Evolutionary conservation across 768 basidiomycete genomes (phyloP).

Genomic region (Leccinum boreale): DNA sequence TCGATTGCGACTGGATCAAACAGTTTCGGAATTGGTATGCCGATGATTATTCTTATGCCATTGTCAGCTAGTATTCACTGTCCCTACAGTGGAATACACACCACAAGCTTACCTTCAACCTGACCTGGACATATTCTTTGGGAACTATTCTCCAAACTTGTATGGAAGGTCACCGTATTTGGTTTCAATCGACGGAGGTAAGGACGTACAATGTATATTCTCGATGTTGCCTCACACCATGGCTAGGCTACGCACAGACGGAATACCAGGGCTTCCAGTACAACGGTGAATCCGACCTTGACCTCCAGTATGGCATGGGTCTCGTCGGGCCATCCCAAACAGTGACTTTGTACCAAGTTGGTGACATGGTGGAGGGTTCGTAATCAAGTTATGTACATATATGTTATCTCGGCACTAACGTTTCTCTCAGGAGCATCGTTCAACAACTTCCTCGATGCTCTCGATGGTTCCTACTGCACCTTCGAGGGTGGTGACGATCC

Average conservation of each 20-base stretch:
- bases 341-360: slow-evolving; percentile 32
- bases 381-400: background rate
- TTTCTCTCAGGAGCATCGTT: slow-evolving; percentile 24
- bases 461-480: slow-evolving; percentile 33
- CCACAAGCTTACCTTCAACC: slow-evolving; percentile 29
- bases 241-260: slow-evolving; percentile 19
- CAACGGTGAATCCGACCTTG: slow-evolving; percentile 32
- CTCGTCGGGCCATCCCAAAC: slow-evolving; percentile 22
- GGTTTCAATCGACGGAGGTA: slow-evolving; percentile 33
- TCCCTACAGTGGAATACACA: slow-evolving; percentile 28
- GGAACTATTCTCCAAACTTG: slow-evolving; percentile 22
- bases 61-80: background rate
- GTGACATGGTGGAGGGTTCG: slow-evolving; percentile 28
- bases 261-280: slow-evolving; percentile 18
- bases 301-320: slow-evolving; percentile 31
- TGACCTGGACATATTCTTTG: slow-evolving; percentile 30
- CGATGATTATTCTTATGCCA: background rate
- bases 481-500: slow-evolving; percentile 35
- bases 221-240: background rate
- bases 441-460: slow-evolving; percentile 35
- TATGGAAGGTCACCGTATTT: slow-evolving; percentile 25
- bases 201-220: background rate
- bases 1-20: slow-evolving; percentile 18
- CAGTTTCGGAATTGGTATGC: slow-evolving; percentile 29
- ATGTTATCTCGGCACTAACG: slow-evolving; percentile 1